phyloP scores from a whole-genome alignment of 352 stramenopile genomes.

The Plasmopara muralis region DNA sequence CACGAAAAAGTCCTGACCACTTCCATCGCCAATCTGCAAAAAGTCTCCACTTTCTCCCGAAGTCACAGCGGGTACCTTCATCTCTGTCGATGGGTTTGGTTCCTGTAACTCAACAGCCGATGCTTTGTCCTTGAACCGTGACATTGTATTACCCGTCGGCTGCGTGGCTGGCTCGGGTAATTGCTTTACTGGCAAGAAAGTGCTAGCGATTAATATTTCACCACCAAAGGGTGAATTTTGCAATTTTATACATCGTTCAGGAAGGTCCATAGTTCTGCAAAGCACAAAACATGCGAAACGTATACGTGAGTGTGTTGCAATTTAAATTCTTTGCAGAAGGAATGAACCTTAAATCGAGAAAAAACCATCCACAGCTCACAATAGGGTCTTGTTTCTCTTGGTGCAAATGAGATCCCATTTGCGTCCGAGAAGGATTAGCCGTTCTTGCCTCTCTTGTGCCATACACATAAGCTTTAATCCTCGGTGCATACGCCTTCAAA shows the following conservation, averaged over 20 bases:
- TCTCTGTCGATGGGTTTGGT: background rate
- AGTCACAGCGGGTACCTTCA: slow-evolving; percentile 6
- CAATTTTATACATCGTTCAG: slow-evolving; percentile 61
- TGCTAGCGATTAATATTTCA: slow-evolving; percentile 55
- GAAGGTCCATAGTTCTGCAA: slow-evolving; percentile 59
- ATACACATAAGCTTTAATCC: slow-evolving; percentile 70
- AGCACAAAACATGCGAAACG: background rate
- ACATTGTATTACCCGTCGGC: background rate
- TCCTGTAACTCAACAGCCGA: background rate
- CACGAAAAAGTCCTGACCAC: slow-evolving; percentile 47
- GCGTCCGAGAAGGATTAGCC: slow-evolving; percentile 9
- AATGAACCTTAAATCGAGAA: slow-evolving; percentile 61
- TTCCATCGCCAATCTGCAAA: slow-evolving; percentile 36
- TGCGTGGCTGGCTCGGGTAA: background rate
- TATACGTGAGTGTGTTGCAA: slow-evolving; percentile 1
- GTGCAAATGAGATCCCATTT: slow-evolving; percentile 12
- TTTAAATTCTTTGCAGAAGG: background rate
- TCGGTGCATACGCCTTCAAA: slow-evolving; percentile 57
- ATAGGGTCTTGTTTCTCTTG: slow-evolving; percentile 33
- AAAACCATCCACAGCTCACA: slow-evolving; percentile 75
- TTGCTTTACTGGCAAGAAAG: slow-evolving; percentile 20
- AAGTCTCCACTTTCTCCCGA: slow-evolving; percentile 36
- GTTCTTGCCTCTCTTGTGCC: slow-evolving; percentile 32
- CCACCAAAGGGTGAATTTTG: slow-evolving; percentile 65
- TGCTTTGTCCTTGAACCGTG: background rate